A percentile compares a stretch with the other conserved stretches of the same genome.
Evolutionary conservation across 2,329 filamentous ascomycete genomes (phyloP).

Genomic region (Penicillium janthinellum): DNA sequence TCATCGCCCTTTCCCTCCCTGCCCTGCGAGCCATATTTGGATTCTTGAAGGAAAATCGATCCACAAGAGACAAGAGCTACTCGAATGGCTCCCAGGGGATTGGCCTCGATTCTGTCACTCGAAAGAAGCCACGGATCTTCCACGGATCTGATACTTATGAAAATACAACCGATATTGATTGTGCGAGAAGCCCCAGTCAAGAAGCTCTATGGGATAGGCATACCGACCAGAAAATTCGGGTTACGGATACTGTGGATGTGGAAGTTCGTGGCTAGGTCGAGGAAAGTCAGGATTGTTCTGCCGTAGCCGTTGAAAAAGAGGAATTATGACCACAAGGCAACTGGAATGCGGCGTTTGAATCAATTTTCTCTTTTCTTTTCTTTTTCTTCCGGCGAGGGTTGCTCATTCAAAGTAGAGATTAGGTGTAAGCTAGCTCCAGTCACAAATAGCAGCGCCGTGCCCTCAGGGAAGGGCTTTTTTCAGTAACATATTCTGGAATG

Average conservation of each 20-base stretch:
- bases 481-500: too few relatives aligned
- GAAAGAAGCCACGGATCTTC: slow-evolving; percentile 3
- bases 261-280: background rate
- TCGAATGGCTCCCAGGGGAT: background rate
- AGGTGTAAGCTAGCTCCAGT: too few relatives aligned
- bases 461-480: too few relatives aligned
- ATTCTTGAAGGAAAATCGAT: slow-evolving; percentile 4
- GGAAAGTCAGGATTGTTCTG: background rate
- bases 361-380: too few relatives aligned
- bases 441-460: too few relatives aligned
- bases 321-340: background rate
- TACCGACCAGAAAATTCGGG: slow-evolving; percentile 6
- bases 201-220: slow-evolving; percentile 8
- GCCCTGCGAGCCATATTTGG: slow-evolving; percentile 22
- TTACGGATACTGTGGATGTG: background rate
- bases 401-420: too few relatives aligned
- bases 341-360: too few relatives aligned
- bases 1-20: slow-evolving; percentile 24
- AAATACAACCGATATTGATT: slow-evolving; percentile 5
- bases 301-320: background rate
- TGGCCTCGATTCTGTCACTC: background rate
- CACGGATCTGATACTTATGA: slow-evolving; percentile 6
- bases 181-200: slow-evolving; percentile 3
- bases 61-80: slow-evolving; percentile 4
- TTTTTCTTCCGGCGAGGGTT: too few relatives aligned